phyloP scores from a whole-genome alignment of 345 rosid species.

The Dovyalis caffra region DNA sequence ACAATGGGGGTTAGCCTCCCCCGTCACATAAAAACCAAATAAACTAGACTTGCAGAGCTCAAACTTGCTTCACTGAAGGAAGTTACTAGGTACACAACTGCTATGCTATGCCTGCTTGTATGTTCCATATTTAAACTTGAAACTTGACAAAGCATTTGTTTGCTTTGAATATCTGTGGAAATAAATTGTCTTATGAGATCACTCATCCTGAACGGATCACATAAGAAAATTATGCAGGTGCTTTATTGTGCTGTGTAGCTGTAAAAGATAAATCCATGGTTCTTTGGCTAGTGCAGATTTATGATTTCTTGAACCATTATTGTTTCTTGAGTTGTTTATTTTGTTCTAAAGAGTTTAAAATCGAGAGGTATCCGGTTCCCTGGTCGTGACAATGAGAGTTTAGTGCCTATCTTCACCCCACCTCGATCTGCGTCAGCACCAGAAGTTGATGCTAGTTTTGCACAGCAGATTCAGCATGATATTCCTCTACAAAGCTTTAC shows the following conservation, averaged over 20 bases:
- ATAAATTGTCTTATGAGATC: neutral
- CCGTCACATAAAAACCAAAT: too few species aligned
- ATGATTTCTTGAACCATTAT: conserved; percentile 6
- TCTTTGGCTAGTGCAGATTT: neutral
- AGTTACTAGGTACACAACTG: too few species aligned
- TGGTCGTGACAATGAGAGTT: conserved; percentile 90
- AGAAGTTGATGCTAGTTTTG: conserved; percentile 49
- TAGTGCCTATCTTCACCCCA: conserved; percentile 95
- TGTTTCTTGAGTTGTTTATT: conserved; percentile 14
- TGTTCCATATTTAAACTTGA: neutral
- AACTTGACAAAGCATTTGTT: neutral
- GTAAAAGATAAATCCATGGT: neutral
- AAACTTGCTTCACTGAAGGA: too few species aligned
- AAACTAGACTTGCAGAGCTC: too few species aligned
- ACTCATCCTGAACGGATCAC: too few species aligned
- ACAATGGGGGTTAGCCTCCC: too few species aligned
- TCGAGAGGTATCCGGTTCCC: conserved; percentile 94
- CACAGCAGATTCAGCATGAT: conserved; percentile 53
- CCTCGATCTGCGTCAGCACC: conserved; percentile 66
- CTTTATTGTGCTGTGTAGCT: neutral
- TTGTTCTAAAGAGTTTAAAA: conserved; percentile 58
- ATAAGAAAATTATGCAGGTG: neutral
- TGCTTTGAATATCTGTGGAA: neutral
- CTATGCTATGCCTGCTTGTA: too few species aligned
- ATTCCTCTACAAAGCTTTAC: conserved; percentile 60